These are phyloP conservation scores for Phytophthora kernoviae DNA, from an alignment of 352 stramenopile genomes.

Conservation along the genomic window DNA sequence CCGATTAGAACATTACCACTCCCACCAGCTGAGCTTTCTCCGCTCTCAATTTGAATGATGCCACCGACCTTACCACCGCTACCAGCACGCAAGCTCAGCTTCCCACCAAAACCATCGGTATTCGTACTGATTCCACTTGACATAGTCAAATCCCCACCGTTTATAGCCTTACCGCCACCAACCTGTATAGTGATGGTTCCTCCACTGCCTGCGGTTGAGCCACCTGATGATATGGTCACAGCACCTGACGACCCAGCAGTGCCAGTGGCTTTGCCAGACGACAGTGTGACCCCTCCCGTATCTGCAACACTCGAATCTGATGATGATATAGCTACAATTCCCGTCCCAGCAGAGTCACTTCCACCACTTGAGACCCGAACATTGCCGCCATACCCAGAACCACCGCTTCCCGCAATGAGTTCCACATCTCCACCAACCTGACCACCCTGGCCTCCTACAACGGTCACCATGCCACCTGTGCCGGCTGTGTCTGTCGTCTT, in stretches of 20 bases:
- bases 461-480: slow-evolving; percentile 8
- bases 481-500: slow-evolving; percentile 9
- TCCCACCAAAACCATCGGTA: slow-evolving; percentile 12
- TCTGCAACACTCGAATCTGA: slow-evolving; percentile 7
- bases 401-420: slow-evolving; percentile 19
- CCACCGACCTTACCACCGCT: slow-evolving; percentile 23
- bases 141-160: slow-evolving; percentile 15
- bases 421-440: slow-evolving; percentile 24
- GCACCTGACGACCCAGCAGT: slow-evolving; percentile 14
- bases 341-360: slow-evolving; percentile 9
- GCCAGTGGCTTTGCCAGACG: slow-evolving; percentile 8
- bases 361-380: slow-evolving; percentile 28
- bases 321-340: slow-evolving; percentile 5
- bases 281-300: slow-evolving; percentile 12
- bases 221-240: slow-evolving; percentile 10
- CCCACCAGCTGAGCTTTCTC: too few species aligned
- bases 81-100: slow-evolving; percentile 16
- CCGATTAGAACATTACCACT: slow-evolving; percentile 58
- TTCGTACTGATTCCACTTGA: slow-evolving; percentile 17
- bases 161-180: slow-evolving; percentile 10
- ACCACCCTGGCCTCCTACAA: slow-evolving; percentile 21
- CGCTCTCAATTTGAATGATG: slow-evolving; percentile 22
- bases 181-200: slow-evolving; percentile 18
- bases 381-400: slow-evolving; percentile 20
- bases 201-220: slow-evolving; percentile 6